Conservation (phyloP, 352 stramenopile species). For the Phytophthora europaea region DNA sequence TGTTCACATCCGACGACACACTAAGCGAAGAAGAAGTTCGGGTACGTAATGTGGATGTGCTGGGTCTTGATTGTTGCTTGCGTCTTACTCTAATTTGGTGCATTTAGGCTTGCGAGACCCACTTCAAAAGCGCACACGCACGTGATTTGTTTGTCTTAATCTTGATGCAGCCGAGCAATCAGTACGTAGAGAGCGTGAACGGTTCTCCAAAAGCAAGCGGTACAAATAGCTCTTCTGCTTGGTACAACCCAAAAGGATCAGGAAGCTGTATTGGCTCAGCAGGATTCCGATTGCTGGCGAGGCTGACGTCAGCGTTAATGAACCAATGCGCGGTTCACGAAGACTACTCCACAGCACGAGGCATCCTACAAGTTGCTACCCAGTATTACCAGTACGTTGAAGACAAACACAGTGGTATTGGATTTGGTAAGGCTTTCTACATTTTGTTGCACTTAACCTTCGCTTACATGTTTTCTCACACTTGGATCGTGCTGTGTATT, state of each 20-base stretch:
- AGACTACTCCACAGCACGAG: conserved; percentile 84
- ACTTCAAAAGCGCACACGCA: conserved; percentile 79
- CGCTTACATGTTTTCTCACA: conserved; percentile 12
- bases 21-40: conserved; percentile 60
- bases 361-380: conserved; percentile 80
- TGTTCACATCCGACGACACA: conserved; percentile 85
- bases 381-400: conserved; percentile 88
- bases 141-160: conserved; percentile 88
- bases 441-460: neutral
- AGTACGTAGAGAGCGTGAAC: conserved; percentile 67
- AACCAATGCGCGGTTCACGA: conserved; percentile 81
- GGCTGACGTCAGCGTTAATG: conserved; percentile 70
- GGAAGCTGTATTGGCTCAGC: conserved; percentile 82
- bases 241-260: conserved; percentile 86
- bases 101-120: conserved; percentile 59
- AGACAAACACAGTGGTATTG: conserved; percentile 76
- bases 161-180: conserved; percentile 86
- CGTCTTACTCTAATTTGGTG: conserved; percentile 3
- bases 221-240: conserved; percentile 47
- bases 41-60: conserved; percentile 40
- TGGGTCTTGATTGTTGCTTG: conserved; percentile 6
- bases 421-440: conserved; percentile 65
- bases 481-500: neutral
- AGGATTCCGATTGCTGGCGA: conserved; percentile 71
- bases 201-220: conserved; percentile 36